Evolutionary conservation across 208 protist species (phyloP).

Genomic region (Leishmania braziliensis): DNA sequence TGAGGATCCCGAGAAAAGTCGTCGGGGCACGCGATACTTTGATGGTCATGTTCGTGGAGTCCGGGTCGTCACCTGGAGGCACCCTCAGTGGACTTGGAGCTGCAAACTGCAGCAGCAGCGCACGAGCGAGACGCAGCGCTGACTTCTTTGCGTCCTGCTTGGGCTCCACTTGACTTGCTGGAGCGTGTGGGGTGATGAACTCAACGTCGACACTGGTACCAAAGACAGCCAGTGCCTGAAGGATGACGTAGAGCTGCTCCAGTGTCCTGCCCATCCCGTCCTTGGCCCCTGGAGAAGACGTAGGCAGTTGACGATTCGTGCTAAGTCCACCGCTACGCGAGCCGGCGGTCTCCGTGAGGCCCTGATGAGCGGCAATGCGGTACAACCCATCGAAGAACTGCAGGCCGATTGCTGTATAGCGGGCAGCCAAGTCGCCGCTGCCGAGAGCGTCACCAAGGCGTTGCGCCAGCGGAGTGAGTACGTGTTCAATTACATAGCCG

Average conservation of each 20-base stretch:
- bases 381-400: slow-evolving; percentile 34
- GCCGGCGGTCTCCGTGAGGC: not conserved
- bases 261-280: not conserved
- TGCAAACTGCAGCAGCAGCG: slow-evolving; percentile 42
- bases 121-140: slow-evolving; percentile 32
- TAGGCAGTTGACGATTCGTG: not conserved
- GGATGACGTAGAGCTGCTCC: slow-evolving; percentile 34
- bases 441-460: slow-evolving; percentile 39
- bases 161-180: not conserved
- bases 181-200: slow-evolving; percentile 28
- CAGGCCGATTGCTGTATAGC: slow-evolving; percentile 32
- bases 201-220: slow-evolving; percentile 45
- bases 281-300: not conserved
- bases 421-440: slow-evolving; percentile 6
- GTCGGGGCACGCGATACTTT: slow-evolving; percentile 40
- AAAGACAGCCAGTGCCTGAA: slow-evolving; percentile 44
- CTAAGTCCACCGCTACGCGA: not conserved
- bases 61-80: slow-evolving; percentile 30
- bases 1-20: slow-evolving; percentile 57
- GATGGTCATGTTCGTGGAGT: slow-evolving; percentile 33
- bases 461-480: slow-evolving; percentile 36
- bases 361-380: slow-evolving; percentile 26
- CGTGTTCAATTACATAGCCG: slow-evolving; percentile 36
- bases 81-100: slow-evolving; percentile 32
- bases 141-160: slow-evolving; percentile 18